Percentiles rank a stretch among this genome's conserved stretches.
Conservation (phyloP, 2,329 filamentous ascomycete genomes). For the Cordyceps javanica region DNA sequence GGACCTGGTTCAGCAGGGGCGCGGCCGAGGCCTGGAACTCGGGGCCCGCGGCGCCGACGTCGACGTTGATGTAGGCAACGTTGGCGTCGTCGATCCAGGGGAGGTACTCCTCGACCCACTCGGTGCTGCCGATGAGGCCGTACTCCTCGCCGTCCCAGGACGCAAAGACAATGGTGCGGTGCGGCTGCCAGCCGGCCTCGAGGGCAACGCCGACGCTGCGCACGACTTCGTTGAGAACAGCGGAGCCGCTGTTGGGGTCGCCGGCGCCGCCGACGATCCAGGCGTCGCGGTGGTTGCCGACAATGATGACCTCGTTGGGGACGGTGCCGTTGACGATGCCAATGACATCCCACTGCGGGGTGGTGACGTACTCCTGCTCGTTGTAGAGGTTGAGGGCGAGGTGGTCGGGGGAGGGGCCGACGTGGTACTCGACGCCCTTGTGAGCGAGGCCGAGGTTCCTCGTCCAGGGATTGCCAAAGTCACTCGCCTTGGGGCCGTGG, state of each 20-base stretch:
- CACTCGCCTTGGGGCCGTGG: constrained; percentile 69
- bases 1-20: constrained; percentile 67
- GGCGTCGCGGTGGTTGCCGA: constrained; percentile 90
- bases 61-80: constrained; percentile 82
- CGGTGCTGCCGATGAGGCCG: constrained; percentile 76
- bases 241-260: constrained; percentile 78
- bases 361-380: constrained; percentile 74
- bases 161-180: constrained; percentile 86
- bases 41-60: constrained; percentile 63
- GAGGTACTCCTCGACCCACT: constrained; percentile 88
- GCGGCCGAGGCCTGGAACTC: constrained; percentile 61
- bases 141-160: constrained; percentile 83
- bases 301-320: constrained; percentile 75
- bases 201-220: constrained; percentile 68
- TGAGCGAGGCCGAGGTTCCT: constrained; percentile 65
- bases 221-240: constrained; percentile 71
- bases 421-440: constrained; percentile 77
- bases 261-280: constrained; percentile 82
- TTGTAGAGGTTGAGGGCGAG: constrained; percentile 69
- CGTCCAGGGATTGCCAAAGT: constrained; percentile 67
- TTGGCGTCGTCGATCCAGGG: constrained; percentile 70
- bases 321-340: constrained; percentile 86
- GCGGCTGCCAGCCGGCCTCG: constrained; percentile 51
- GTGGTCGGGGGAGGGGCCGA: constrained; percentile 71
- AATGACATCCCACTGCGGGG: constrained; percentile 85